Percentiles rank a stretch among this genome's conserved stretches.
Conservation (phyloP, 2,329 filamentous ascomycete species). For the Aurifilum marmelostoma region DNA sequence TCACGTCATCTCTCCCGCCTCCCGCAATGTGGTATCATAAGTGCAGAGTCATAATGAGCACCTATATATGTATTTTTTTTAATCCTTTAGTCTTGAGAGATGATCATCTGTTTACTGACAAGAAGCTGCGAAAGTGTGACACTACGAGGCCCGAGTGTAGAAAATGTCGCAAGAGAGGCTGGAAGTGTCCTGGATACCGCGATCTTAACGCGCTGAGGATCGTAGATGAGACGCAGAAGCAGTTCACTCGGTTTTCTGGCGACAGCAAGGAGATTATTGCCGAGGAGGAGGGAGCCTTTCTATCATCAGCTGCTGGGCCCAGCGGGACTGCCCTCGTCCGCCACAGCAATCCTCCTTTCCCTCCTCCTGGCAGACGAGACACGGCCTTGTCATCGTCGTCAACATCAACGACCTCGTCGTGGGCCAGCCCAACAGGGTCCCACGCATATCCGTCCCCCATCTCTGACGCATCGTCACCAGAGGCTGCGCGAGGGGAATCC, state of each 20-base stretch:
- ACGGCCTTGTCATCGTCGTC: not conserved
- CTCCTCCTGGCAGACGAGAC: not conserved
- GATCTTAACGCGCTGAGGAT: constrained; percentile 29
- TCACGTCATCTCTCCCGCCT: too few relatives aligned
- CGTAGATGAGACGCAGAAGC: constrained; percentile 30
- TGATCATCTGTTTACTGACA: not conserved
- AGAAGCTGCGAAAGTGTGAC: constrained; percentile 20
- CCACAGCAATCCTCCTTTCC: not conserved
- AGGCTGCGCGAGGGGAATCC: not conserved
- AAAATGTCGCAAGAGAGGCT: constrained; percentile 29
- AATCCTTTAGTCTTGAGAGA: too few relatives aligned
- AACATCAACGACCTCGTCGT: not conserved
- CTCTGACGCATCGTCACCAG: constrained; percentile 12
- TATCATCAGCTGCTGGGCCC: constrained; percentile 6
- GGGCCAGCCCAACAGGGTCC: constrained; percentile 2
- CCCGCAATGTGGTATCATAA: too few relatives aligned
- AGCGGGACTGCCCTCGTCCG: constrained; percentile 16
- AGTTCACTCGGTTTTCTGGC: constrained; percentile 28
- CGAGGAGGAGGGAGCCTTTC: constrained; percentile 4
- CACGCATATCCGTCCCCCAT: constrained; percentile 26
- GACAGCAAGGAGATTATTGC: constrained; percentile 22
- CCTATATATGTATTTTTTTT: too few relatives aligned
- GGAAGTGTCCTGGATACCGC: constrained; percentile 29
- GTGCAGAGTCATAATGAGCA: too few relatives aligned
- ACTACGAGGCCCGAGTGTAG: constrained; percentile 29